Conservation (phyloP, 305 asterid genomes). For the Andrographis paniculata region DNA sequence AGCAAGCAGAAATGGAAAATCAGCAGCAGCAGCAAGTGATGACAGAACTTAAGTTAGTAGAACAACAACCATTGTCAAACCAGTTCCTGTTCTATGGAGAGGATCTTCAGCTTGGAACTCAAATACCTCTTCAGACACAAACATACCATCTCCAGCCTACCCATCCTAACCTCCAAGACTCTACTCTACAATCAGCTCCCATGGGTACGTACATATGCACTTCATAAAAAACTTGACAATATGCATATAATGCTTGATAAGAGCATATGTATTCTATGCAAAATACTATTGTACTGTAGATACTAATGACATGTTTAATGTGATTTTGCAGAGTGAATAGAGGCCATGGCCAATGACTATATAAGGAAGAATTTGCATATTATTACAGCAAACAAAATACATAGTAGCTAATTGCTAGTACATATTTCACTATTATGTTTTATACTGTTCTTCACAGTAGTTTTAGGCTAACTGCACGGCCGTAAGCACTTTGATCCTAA, state of each 20-base stretch:
- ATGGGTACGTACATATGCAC: constrained; percentile 6
- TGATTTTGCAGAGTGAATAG: constrained; percentile 21
- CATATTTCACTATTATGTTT: too few species aligned
- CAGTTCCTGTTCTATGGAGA: constrained; percentile 58
- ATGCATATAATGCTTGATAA: neutral
- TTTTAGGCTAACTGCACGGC: too few species aligned
- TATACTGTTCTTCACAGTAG: too few species aligned
- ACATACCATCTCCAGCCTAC: constrained; percentile 51
- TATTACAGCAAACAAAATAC: too few species aligned
- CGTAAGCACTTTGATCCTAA: too few species aligned
- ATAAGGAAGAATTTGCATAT: constrained; percentile 6
- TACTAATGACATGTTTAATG: neutral
- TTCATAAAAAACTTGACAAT: neutral
- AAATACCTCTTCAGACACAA: constrained; percentile 26
- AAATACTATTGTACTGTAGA: too few species aligned
- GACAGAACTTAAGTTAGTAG: constrained; percentile 49
- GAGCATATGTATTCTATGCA: too few species aligned
- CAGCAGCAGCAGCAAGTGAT: constrained; percentile 29
- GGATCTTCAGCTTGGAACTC: constrained; percentile 45
- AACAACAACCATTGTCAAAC: constrained; percentile 42
- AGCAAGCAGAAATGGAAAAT: constrained; percentile 35
- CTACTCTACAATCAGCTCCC: constrained; percentile 6
- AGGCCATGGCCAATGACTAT: neutral
- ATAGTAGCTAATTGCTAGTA: too few species aligned
- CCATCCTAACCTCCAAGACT: constrained; percentile 66